These are phyloP conservation scores for Cinnamomum chago DNA, from an alignment of 164 flowering plant genomes.

Conservation along the genomic window DNA sequence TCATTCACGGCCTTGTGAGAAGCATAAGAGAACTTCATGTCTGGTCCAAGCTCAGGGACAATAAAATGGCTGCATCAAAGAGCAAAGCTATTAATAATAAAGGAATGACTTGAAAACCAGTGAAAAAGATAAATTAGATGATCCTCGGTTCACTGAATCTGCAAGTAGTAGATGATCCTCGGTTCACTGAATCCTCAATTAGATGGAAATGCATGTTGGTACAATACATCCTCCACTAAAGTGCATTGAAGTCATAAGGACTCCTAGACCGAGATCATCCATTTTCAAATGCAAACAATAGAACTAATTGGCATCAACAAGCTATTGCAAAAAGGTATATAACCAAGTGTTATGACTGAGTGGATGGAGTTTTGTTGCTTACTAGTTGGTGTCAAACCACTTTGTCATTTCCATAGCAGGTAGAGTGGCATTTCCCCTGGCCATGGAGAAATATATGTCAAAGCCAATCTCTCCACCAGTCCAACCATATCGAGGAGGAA, in stretches of 20 bases:
- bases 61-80: constrained; percentile 24
- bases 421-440: constrained; percentile 69
- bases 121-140: background rate
- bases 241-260: background rate
- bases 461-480: constrained; percentile 74
- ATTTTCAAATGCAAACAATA: background rate
- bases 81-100: background rate
- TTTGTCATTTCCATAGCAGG: constrained; percentile 94
- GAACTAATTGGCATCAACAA: background rate
- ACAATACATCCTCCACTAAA: background rate
- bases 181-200: background rate
- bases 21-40: constrained; percentile 26
- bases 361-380: constrained; percentile 21
- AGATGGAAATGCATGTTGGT: background rate
- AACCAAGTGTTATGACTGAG: background rate
- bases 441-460: constrained; percentile 71
- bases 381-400: constrained; percentile 92
- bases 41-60: constrained; percentile 30
- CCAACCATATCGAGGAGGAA: constrained; percentile 65
- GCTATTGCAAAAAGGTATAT: background rate
- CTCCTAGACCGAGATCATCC: background rate
- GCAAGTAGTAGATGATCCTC: too few relatives aligned
- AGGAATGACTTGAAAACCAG: too few relatives aligned
- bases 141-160: background rate
- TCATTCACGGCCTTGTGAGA: constrained; percentile 30